Conservation (phyloP, 805 yeast genomes). For the Helenozyma rhizophorensis region DNA sequence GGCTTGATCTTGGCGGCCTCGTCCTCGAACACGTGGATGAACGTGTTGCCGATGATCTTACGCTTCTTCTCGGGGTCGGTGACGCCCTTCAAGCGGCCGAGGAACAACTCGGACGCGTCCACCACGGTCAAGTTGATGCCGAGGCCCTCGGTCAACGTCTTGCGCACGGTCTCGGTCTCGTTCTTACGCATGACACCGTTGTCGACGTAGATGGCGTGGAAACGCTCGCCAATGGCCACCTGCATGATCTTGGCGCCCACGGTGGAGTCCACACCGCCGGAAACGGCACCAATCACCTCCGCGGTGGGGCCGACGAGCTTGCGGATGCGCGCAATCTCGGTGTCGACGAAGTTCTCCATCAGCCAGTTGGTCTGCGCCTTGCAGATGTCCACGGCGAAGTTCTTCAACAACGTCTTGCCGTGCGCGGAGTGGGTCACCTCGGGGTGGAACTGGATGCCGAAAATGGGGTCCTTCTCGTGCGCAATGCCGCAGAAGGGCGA, state of each 20-base stretch:
- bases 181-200: conserved; percentile 96
- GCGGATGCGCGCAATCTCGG: conserved; percentile 91
- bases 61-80: conserved; percentile 99
- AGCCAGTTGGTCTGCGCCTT: conserved; percentile 88
- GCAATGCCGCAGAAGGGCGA: conserved; percentile 95
- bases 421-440: conserved; percentile 95
- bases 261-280: conserved; percentile 99
- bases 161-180: conserved; percentile 85
- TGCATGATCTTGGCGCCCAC: conserved; percentile 98
- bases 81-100: conserved; percentile 82
- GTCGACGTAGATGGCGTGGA: conserved; percentile 97
- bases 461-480: conserved; percentile 66
- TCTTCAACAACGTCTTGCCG: conserved; percentile 82
- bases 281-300: conserved; percentile 98
- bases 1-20: conserved; percentile 92
- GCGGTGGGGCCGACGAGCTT: conserved; percentile 93
- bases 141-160: conserved; percentile 85
- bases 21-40: conserved; percentile 93
- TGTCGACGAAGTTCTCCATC: conserved; percentile 95
- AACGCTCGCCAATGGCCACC: conserved; percentile 97
- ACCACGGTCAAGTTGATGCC: conserved; percentile 93
- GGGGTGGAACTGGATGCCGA: conserved; percentile 98
- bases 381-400: conserved; percentile 92
- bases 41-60: conserved; percentile 97
- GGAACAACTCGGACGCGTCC: conserved; percentile 89